Evolutionary conservation across 371 early-diverging fungal genomes (phyloP).

Genomic region (Coemansia sp.): DNA sequence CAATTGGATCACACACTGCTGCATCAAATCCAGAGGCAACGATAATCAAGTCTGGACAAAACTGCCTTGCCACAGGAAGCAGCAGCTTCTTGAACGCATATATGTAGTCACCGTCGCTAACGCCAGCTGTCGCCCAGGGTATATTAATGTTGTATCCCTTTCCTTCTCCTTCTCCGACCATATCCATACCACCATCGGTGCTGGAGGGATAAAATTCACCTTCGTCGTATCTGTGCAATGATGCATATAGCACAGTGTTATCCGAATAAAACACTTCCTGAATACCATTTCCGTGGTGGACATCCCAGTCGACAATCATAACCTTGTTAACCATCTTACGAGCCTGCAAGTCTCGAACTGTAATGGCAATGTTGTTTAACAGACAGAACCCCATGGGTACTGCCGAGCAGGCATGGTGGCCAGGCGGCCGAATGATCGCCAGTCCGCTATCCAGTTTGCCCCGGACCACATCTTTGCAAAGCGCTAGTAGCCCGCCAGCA

Average conservation of each 20-base stretch:
- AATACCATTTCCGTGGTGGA: slow-evolving; percentile 95
- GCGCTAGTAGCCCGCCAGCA: slow-evolving; percentile 74
- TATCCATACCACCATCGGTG: slow-evolving; percentile 56
- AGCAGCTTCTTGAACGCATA: slow-evolving; percentile 75
- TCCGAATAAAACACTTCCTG: slow-evolving; percentile 77
- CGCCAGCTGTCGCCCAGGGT: slow-evolving; percentile 77
- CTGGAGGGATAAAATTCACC: slow-evolving; percentile 76
- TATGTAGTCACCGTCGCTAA: slow-evolving; percentile 85
- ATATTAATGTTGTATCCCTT: slow-evolving; percentile 79
- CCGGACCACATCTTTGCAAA: slow-evolving; percentile 65
- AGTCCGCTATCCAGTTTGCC: slow-evolving; percentile 72
- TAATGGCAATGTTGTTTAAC: slow-evolving; percentile 85
- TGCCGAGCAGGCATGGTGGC: slow-evolving; percentile 84
- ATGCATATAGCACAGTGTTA: slow-evolving; percentile 76
- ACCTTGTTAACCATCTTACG: slow-evolving; percentile 50
- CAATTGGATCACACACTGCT: slow-evolving; percentile 80
- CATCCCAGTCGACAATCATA: slow-evolving; percentile 91
- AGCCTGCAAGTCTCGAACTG: slow-evolving; percentile 62
- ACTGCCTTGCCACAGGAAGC: slow-evolving; percentile 81
- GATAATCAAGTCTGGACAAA: slow-evolving; percentile 78
- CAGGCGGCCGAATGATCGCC: slow-evolving; percentile 84
- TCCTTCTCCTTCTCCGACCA: slow-evolving; percentile 65
- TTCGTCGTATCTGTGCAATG: slow-evolving; percentile 81
- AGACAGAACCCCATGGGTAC: slow-evolving; percentile 81
- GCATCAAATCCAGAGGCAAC: slow-evolving; percentile 93